Evolutionary conservation across 805 yeast genomes (phyloP), one percentile per base, ranked within the genome.

Genomic region (Starmerella roubikii): DNA sequence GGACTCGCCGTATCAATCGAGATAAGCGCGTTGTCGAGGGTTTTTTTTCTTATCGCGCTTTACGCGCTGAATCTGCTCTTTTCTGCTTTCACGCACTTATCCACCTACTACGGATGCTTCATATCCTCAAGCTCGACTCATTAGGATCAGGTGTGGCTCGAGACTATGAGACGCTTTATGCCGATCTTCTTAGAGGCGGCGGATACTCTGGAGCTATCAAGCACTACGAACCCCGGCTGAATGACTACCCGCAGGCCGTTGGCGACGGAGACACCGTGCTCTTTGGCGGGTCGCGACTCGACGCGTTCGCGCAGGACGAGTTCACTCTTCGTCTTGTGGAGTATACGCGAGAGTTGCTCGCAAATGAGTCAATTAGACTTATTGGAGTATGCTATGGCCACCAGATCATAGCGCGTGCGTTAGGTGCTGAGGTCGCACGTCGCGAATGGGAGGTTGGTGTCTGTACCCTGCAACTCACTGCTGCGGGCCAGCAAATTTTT

Each of bases 381-480:
- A 41, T 60, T 7, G 93, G 93, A 3, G 62, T 84, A 30, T 84
- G 95, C 57, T 84, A 83, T 55, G 95, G 94, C 5, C 95, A 85
- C 57, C 95, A 84, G 55, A 66, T 82, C 19, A 56, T 84, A 13
- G 76, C 74, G 1, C 68, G 78, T 38, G 74, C 79, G 6, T 56
- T 81, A 32, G 88, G 83, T 2, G 69, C 71, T 19, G 58, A 57
- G 33, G 79, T 79, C 3, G 70, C 60, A 10, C 61, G 72, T 41
- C 79, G 74, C 54, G 47, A 57, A 32, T 75, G 85, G 79, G 95
- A 85, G 56, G 61, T 70, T 19, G 86, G 93, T 0, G 62, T 71
- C 4, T 62, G 68, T 12, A 61, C 68, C 25, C 61, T 81, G 12
- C 43, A 59, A 4, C 46, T 76, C 17, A 72, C 73, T 42, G 58